Percentiles rank a stretch among this genome's conserved stretches.
These are phyloP conservation scores for Pythium aquatile DNA, from an alignment of 352 stramenopile genomes.

Conservation along the genomic window DNA sequence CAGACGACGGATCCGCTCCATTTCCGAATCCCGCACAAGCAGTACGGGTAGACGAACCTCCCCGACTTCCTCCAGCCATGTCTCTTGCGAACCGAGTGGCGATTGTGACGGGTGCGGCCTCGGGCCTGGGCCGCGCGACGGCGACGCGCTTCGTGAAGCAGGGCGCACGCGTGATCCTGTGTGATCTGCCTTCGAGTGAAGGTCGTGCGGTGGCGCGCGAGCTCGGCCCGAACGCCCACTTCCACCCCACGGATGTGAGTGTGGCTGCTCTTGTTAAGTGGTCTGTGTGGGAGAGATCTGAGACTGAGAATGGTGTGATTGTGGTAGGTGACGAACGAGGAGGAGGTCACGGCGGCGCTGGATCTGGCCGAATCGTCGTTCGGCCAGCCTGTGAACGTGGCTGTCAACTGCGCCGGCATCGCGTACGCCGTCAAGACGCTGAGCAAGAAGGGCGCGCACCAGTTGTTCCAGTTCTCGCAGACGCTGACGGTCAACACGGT, in stretches of 20 bases:
- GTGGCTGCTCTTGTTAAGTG: background rate
- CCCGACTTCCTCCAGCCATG: slow-evolving; percentile 29
- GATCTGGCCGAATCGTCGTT: slow-evolving; percentile 91
- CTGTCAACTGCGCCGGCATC: slow-evolving; percentile 96
- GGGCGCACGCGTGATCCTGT: slow-evolving; percentile 91
- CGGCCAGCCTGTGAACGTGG: slow-evolving; percentile 92
- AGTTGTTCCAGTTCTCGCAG: slow-evolving; percentile 92
- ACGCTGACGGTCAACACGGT: slow-evolving; percentile 96
- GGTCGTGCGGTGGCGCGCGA: slow-evolving; percentile 73
- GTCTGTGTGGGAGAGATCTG: background rate
- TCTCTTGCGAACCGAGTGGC: slow-evolving; percentile 68
- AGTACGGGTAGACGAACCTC: background rate
- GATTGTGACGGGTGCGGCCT: slow-evolving; percentile 92
- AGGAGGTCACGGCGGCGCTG: slow-evolving; percentile 86
- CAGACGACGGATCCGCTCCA: slow-evolving; percentile 6
- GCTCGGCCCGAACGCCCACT: slow-evolving; percentile 78
- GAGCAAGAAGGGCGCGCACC: slow-evolving; percentile 90
- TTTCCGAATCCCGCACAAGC: background rate
- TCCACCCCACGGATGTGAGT: slow-evolving; percentile 75
- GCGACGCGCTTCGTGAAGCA: slow-evolving; percentile 88
- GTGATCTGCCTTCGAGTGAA: slow-evolving; percentile 88
- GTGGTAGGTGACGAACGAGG: slow-evolving; percentile 88
- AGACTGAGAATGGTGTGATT: background rate
- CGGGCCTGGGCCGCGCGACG: slow-evolving; percentile 92
- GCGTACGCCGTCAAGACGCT: slow-evolving; percentile 92